Conservation (phyloP, 345 rosid genomes). For the Brassica napus region DNA sequence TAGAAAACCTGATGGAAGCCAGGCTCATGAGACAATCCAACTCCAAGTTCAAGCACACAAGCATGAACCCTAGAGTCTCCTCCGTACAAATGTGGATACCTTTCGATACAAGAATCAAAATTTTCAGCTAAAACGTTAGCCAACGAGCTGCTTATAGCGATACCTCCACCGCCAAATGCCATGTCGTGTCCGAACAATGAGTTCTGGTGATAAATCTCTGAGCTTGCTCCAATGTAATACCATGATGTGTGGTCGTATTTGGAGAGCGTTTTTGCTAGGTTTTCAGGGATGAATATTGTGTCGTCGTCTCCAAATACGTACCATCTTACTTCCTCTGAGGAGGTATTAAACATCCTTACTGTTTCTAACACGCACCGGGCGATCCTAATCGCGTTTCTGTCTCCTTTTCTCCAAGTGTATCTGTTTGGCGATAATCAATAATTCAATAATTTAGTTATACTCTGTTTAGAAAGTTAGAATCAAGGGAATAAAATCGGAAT, state of each 20-base stretch:
- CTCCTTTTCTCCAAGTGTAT: constrained; percentile 61
- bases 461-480: not conserved
- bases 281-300: constrained; percentile 66
- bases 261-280: constrained; percentile 68
- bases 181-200: constrained; percentile 54
- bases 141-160: constrained; percentile 72
- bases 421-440: constrained; percentile 2
- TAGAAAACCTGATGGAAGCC: constrained; percentile 64
- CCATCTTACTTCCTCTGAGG: constrained; percentile 62
- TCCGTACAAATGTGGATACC: constrained; percentile 86
- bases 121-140: constrained; percentile 67
- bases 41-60: constrained; percentile 85
- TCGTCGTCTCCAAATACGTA: constrained; percentile 86
- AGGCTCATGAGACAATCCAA: constrained; percentile 68
- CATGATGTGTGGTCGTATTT: constrained; percentile 77
- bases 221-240: constrained; percentile 76
- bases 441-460: not conserved
- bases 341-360: constrained; percentile 27
- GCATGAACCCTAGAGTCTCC: constrained; percentile 69
- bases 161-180: constrained; percentile 86
- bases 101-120: constrained; percentile 71
- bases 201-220: constrained; percentile 68
- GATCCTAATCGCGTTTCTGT: constrained; percentile 67
- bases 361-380: constrained; percentile 65
- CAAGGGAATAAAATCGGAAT: not conserved